Evolutionary conservation across 148 eudicot species (phyloP), one percentile per base, ranked within the genome.

Genomic region (Mesembryanthemum crystallinum): DNA sequence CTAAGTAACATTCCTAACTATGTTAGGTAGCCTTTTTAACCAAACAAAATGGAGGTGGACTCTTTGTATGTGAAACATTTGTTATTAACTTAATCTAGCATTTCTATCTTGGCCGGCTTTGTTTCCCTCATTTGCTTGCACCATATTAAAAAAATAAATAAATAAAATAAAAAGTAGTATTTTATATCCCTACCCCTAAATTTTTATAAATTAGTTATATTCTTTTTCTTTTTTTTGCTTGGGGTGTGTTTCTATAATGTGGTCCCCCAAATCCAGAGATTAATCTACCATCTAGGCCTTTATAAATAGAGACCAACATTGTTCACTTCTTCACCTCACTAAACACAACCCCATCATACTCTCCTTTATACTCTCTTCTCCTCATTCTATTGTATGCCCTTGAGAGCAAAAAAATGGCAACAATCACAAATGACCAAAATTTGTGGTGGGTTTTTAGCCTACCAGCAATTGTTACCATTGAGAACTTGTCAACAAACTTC

Each of bases 401-500:
- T n/a, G 1, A 23, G 12, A 52, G 18, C 1, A 12, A 21, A 52
- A 25, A 64, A 14, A 78, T 72, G 72, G 59, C 76, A 27, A 27
- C 58, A 64, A 43, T 72, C 55, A 54, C 76, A 64, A 35, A 30
- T 62, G 70, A 77, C 1, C 73, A 77, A 29, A n/a, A 69, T 15
- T n/a, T 77, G 32, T 77, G 75, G 80, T 71, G 74, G 68, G 21
- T 71, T 20, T 77, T 69, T 13, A 67, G 54, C 51, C 55, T 67
- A 76, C 72, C 64, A 24, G 64, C 72, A 67, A 67, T 71, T 12
- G 47, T 77, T 20, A 45, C 79, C 69, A 39, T 54, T 37, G 76
- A 78, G 4, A 65, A 29, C 72, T 35, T 72, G 23, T 65, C 66
- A 7, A 65, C 39, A 14, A 55, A 28, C 25, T 59, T 55, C 0